Evolutionary conservation across 2,329 filamentous ascomycete genomes (phyloP).

Genomic region (Beauveria sp.): DNA sequence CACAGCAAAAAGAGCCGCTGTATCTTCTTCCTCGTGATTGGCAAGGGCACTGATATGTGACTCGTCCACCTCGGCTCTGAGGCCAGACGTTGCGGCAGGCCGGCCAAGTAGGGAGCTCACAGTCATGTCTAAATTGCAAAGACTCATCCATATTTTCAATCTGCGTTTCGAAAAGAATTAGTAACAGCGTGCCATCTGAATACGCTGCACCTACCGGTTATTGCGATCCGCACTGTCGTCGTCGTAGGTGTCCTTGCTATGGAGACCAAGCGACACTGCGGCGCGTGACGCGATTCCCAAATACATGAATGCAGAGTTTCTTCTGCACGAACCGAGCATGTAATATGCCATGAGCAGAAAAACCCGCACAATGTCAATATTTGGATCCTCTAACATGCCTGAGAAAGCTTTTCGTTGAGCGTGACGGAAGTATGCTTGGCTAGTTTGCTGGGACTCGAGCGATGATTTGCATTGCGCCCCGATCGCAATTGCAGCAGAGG

Average conservation of each 20-base stretch:
- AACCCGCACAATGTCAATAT: conserved; percentile 40
- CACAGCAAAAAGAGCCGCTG: conserved; percentile 22
- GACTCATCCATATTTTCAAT: conserved; percentile 28
- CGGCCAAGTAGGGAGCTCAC: conserved; percentile 31
- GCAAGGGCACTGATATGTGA: conserved; percentile 17
- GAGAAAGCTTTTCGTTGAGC: conserved; percentile 41
- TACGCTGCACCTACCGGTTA: conserved; percentile 16
- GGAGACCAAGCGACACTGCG: conserved; percentile 48
- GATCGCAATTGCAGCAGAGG: conserved; percentile 42
- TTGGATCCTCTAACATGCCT: conserved; percentile 45
- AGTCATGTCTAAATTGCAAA: conserved; percentile 30
- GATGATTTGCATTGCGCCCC: conserved; percentile 38
- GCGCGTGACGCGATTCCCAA: conserved; percentile 50
- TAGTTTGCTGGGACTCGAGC: conserved; percentile 20
- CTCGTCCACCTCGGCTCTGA: conserved; percentile 22
- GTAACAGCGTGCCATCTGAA: background rate
- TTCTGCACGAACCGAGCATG: conserved; percentile 49
- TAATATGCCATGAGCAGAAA: conserved; percentile 53
- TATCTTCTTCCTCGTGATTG: conserved; percentile 12
- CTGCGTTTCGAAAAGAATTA: conserved; percentile 12
- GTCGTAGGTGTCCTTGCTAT: conserved; percentile 28
- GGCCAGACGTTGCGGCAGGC: conserved; percentile 26
- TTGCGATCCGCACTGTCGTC: conserved; percentile 14
- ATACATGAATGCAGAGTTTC: conserved; percentile 57
- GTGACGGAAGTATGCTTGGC: conserved; percentile 35